Evolutionary conservation across 495 filamentous ascomycete species (phyloP).

Genomic region (Hypoxylon lienhwacheense): DNA sequence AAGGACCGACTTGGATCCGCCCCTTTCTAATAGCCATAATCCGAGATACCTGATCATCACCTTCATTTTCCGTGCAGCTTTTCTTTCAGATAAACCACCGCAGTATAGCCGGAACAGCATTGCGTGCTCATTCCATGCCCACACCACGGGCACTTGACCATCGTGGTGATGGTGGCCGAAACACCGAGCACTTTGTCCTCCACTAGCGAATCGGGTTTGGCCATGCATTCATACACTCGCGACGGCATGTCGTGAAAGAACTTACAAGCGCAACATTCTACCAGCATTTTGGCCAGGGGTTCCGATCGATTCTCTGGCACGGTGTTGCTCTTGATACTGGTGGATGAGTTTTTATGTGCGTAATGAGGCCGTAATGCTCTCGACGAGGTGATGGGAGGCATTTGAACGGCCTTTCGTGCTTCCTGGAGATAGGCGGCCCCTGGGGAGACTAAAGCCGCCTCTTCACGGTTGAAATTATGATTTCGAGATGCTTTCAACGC

Average conservation of each 20-base stretch:
- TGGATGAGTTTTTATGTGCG: conserved; percentile 32
- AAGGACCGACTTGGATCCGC: conserved; percentile 1
- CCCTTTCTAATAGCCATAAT: neutral
- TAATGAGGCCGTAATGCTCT: conserved; percentile 31
- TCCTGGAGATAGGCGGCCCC: conserved; percentile 44
- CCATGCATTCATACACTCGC: conserved; percentile 72
- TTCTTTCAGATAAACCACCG: conserved; percentile 69
- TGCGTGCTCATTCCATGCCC: conserved; percentile 68
- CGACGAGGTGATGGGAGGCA: conserved; percentile 24
- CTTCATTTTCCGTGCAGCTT: conserved; percentile 56
- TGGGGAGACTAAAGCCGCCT: conserved; percentile 21
- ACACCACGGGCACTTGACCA: conserved; percentile 77
- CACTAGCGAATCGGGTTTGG: conserved; percentile 60
- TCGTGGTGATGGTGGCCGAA: conserved; percentile 57
- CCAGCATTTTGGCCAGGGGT: conserved; percentile 72
- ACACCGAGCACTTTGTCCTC: conserved; percentile 52
- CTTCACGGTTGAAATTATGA: conserved; percentile 21
- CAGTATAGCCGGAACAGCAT: conserved; percentile 75
- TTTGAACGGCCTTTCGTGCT: conserved; percentile 39
- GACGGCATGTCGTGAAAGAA: conserved; percentile 82
- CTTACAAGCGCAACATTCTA: conserved; percentile 79
- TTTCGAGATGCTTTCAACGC: conserved; percentile 33
- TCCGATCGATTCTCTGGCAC: conserved; percentile 40
- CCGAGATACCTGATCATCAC: neutral
- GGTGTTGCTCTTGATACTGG: conserved; percentile 13